A percentile compares a stretch with the other conserved stretches of the same genome.
Conservation (phyloP, 2,329 filamentous ascomycete species). For the Elsinoe arachidis region DNA sequence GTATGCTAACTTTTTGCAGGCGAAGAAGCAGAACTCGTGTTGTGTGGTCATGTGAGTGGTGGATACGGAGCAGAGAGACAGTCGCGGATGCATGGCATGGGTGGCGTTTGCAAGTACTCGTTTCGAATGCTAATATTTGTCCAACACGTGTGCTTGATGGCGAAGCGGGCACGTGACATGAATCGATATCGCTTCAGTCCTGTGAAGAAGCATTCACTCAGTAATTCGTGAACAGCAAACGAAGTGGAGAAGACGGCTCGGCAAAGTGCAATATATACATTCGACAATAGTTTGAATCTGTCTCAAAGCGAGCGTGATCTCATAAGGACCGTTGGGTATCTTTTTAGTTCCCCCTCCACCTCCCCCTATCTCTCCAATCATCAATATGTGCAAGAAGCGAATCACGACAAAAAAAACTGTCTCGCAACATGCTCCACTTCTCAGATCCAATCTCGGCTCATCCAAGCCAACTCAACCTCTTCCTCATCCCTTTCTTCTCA, state of each 20-base stretch:
- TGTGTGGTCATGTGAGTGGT: constrained; percentile 44
- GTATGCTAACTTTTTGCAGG: constrained; percentile 42
- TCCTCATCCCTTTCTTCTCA: neutral
- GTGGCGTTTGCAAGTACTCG: neutral
- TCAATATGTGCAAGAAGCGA: constrained; percentile 5
- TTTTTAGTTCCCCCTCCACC: neutral
- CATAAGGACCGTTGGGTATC: constrained; percentile 10
- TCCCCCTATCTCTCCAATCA: neutral
- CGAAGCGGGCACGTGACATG: neutral
- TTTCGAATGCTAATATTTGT: neutral
- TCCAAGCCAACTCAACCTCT: neutral
- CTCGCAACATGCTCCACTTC: neutral
- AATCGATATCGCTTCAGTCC: too few relatives aligned
- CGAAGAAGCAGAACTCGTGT: constrained; percentile 55
- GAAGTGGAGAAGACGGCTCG: too few relatives aligned
- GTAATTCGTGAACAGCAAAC: neutral
- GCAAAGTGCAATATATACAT: constrained; percentile 8
- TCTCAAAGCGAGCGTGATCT: constrained; percentile 11
- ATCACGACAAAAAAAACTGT: neutral
- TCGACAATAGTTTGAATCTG: neutral
- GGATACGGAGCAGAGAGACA: neutral
- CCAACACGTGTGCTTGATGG: neutral
- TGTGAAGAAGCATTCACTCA: too few relatives aligned
- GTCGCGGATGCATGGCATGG: constrained; percentile 7
- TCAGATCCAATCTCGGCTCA: neutral